Conservation (phyloP, 2,329 filamentous ascomycete genomes). For the Rhexocercosporidium sp. region DNA sequence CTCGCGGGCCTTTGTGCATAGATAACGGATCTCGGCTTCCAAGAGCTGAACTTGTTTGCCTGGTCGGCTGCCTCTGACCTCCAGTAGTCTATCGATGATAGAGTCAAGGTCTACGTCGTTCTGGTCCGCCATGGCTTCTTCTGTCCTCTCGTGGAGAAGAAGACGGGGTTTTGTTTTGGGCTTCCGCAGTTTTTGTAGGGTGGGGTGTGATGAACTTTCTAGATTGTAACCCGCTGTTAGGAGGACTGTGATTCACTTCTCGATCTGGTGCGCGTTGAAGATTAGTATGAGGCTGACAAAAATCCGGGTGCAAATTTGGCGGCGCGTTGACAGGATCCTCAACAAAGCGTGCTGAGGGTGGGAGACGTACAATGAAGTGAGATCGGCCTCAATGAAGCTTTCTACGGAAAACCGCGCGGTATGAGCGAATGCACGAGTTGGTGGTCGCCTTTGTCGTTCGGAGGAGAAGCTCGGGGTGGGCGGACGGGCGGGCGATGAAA, state of each 20-base stretch:
- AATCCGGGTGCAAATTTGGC: conserved; percentile 22
- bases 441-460: conserved; percentile 24
- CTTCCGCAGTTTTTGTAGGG: conserved; percentile 36
- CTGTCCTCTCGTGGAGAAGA: conserved; percentile 41
- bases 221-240: conserved; percentile 35
- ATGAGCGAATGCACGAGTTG: conserved; percentile 19
- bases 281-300: conserved; percentile 35
- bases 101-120: conserved; percentile 98
- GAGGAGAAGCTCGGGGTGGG: conserved; percentile 12
- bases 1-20: conserved; percentile 98
- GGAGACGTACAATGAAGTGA: conserved; percentile 41
- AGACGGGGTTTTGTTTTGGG: conserved; percentile 37
- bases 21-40: conserved; percentile 93
- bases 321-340: conserved; percentile 24
- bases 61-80: conserved; percentile 95
- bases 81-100: conserved; percentile 97
- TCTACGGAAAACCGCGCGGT: conserved; percentile 38
- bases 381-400: conserved; percentile 41
- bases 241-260: conserved; percentile 44
- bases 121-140: conserved; percentile 69
- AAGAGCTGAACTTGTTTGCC: conserved; percentile 98
- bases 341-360: conserved; percentile 13
- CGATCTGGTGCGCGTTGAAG: conserved; percentile 31
- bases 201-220: conserved; percentile 23
- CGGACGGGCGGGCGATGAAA: background rate